Evolutionary conservation across 345 rosid genomes (phyloP), one percentile per base, ranked within the genome.

Genomic region (Carallia pectinifolia): DNA sequence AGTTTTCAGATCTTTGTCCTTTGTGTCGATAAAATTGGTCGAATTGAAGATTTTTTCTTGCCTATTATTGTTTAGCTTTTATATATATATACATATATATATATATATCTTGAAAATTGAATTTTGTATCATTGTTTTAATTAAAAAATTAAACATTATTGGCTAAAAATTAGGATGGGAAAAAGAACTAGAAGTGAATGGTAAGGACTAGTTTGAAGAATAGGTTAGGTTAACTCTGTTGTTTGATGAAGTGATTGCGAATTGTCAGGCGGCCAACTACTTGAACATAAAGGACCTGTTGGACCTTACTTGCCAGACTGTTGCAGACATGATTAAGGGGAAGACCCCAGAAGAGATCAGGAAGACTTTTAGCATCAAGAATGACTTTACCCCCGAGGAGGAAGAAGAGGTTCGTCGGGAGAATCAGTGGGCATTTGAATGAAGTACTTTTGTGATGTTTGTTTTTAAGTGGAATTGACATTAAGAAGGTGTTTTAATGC

Each of bases 341-440:
- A 77, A 61, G 62, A 63, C 76, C 9, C 70, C 76, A 0, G 73
- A 72, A 58, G 76, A 77, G 65, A 77, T 77, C 62, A 48, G 80
- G 37, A 63, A 72, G 76, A 67, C 63, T 3, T 76, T 76, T 34
- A 76, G 31, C 71, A 76, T 76, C 71, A 70, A 70, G 74, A 70
- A 68, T 55, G 77, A 74, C 58, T 74, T 74, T 16, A 68, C 69
- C 6, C 68, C 77, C 9, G 77, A 74, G 68, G 79, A 76, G 63
- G 80, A 71, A 3, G 80, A 67, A 44, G 72, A 71, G 65, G 72
- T 71, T 55, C 76, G 76, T 9, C 19, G 76, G 2, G 80, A 77
- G 70, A 77, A 71, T 54, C 80, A 77, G 50, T 77, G 80, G 80
- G 80, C 80, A 37, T 72, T 72, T 52, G 80, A 76, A 65, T 72